These are phyloP conservation scores for Aureobasidium zeae DNA, from an alignment of 2,329 filamentous ascomycete species.

Conservation along the genomic window DNA sequence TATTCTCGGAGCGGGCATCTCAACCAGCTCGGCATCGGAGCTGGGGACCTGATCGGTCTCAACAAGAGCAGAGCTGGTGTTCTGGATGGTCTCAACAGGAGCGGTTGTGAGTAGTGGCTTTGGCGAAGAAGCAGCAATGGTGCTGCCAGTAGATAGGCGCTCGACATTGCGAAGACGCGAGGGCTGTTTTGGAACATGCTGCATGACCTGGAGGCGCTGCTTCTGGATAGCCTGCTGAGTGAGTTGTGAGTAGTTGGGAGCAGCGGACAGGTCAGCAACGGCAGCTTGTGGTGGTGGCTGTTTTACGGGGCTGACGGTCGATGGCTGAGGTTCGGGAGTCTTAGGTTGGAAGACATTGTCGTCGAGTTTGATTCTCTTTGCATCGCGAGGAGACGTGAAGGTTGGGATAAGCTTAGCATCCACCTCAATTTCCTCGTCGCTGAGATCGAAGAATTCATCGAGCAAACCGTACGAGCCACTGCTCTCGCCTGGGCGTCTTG, in stretches of 20 bases:
- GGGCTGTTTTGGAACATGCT: conserved; percentile 35
- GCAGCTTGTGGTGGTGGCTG: conserved; percentile 6
- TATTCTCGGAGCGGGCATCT: background rate
- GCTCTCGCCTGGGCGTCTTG: conserved; percentile 15
- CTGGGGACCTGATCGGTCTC: background rate
- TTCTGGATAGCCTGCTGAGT: conserved; percentile 13
- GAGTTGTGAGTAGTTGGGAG: conserved; percentile 3
- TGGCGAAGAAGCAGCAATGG: conserved; percentile 2
- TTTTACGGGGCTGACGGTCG: conserved; percentile 3
- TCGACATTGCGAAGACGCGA: conserved; percentile 34
- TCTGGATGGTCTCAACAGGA: background rate
- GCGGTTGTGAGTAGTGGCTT: background rate
- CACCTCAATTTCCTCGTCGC: conserved; percentile 11
- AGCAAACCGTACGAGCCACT: conserved; percentile 17
- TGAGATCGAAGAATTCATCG: conserved; percentile 18
- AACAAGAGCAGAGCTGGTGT: no score
- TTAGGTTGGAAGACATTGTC: conserved; percentile 18
- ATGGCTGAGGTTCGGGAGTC: conserved; percentile 3
- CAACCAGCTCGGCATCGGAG: background rate
- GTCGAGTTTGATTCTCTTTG: conserved; percentile 17
- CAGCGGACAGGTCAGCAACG: conserved; percentile 5
- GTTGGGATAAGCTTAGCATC: conserved; percentile 11
- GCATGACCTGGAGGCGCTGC: conserved; percentile 5
- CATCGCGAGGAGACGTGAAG: conserved; percentile 6
- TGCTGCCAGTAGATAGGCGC: conserved; percentile 17